Base-by-base conservation (phyloP, 2,329 filamentous ascomycete genomes). In the Erysiphe neolycopersici region DNA sequence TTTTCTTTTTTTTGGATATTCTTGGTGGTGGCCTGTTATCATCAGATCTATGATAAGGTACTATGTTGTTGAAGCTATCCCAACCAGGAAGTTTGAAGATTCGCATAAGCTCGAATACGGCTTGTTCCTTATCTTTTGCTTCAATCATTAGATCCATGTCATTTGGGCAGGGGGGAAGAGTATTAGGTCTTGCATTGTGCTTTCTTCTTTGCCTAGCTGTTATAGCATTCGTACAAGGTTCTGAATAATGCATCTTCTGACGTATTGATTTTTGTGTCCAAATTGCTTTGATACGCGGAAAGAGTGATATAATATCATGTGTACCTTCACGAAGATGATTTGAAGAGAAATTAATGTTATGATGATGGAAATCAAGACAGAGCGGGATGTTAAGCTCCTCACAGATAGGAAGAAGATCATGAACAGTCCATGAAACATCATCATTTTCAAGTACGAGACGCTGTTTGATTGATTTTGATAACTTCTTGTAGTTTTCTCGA, bases 71-170 rank as follows among this genome's bases (percentile, higher is more conserved):
- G 55, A 91, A 73, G 0, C 61, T 68, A 17, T 89, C 67, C 60
- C 75, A 80, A 0, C 84, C 84, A 0, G 84, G 81, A 0, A 95
- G 65, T 52, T 77, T 84, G 58, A 84, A 92, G 0, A 67, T 84
- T 18, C 79, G 70, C 84, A 94, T 94, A 16, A 95, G 66, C 49
- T 92, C 83, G 53, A 95, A 92, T 0, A 94, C 83, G 0, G 87
- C 84, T 59, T 95, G 87, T 57, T 95, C 87, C 60, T 95, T 95
- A 56, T 94, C 87, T 58, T 95, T 95, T 41, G 87, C 87, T 61
- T 95, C 87, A 47, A 95, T 94, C 87, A 95, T 95, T n/a, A 95
- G 65, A 55, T 94, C 87, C 78, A 91, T 89, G 30, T 79, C 75
- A 1, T 71, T 63, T 4, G 75, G 67, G 53, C 87, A 94, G 0